These are phyloP conservation scores for Scheffersomyces cryptocercus DNA, from an alignment of 1,139 yeast species.

Conservation along the genomic window DNA sequence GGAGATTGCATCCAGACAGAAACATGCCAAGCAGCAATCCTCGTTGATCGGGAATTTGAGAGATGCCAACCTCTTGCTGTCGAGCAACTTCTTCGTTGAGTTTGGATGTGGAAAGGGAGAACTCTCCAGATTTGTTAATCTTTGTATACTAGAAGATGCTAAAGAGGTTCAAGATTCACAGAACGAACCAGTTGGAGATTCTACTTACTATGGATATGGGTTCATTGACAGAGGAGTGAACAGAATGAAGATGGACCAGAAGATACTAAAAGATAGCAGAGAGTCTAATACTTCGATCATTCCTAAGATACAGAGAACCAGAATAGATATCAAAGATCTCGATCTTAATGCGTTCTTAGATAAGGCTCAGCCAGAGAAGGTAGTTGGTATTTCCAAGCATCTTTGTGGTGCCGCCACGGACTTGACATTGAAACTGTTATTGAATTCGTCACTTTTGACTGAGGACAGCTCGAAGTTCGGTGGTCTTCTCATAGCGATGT, in stretches of 20 bases:
- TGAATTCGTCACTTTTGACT: slow-evolving; percentile 37
- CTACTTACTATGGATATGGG: slow-evolving; percentile 45
- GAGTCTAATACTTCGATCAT: slow-evolving; percentile 15
- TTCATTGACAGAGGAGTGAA: slow-evolving; percentile 78
- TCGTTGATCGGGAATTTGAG: slow-evolving; percentile 74
- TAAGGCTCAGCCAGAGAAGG: slow-evolving; percentile 19
- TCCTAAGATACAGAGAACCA: slow-evolving; percentile 52
- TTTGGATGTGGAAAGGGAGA: slow-evolving; percentile 94
- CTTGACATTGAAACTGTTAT: slow-evolving; percentile 67
- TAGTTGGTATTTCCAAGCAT: slow-evolving; percentile 80
- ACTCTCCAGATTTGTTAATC: slow-evolving; percentile 66
- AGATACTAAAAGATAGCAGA: slow-evolving; percentile 56
- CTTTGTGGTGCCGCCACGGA: slow-evolving; percentile 95
- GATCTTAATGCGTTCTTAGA: slow-evolving; percentile 49
- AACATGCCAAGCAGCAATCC: slow-evolving; percentile 82
- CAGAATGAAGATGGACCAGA: slow-evolving; percentile 75
- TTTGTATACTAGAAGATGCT: slow-evolving; percentile 39
- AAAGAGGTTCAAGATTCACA: neutral
- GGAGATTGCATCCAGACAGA: slow-evolving; percentile 54
- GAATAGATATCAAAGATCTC: slow-evolving; percentile 80
- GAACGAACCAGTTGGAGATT: neutral
- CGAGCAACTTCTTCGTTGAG: slow-evolving; percentile 55
- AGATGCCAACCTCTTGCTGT: slow-evolving; percentile 37
- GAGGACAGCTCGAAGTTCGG: slow-evolving; percentile 22
- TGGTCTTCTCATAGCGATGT: slow-evolving; percentile 85